Base-by-base conservation (phyloP, 441 rosid genomes). In the Erodium texanum region DNA sequence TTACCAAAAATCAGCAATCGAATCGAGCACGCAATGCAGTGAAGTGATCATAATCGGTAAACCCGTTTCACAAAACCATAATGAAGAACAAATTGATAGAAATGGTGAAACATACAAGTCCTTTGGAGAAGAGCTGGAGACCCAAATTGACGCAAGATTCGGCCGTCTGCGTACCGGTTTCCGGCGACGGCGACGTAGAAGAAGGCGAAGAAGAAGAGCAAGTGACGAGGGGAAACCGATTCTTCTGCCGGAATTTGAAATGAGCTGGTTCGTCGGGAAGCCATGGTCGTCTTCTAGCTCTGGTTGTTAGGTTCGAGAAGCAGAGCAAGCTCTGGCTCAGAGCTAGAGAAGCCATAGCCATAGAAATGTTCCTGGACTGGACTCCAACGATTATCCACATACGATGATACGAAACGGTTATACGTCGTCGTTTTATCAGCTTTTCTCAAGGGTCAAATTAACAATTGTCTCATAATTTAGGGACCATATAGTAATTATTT, bases 101-200 rank as follows among this genome's bases (percentile, higher is more conserved):
- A 48, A 54, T 15, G 29, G 38, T 18, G 22, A 61, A 10, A 48
- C 74, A 20, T 70, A 94, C 97, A 81, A 86, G 81, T 79, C 99
- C 96, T 77, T 79, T 89, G 68, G 93, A 88, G 79, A 94, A 91
- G 36, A 88, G 86, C 19, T 85, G 83, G 75, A 91, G 99, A 20
- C 96, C 97, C 70, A 75, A 72, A 72, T 88, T 88, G 74, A 88
- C 96, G 71, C 93, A 93, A 15, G 90, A 88, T 76, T 88, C 97
- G 0, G 97, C 86, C 24, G 97, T 91, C 74, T 80, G 79, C 6
- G 75, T 68, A 69, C 77, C 71, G 71, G 83, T 65, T 64, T 83
- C 83, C 14, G 84, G 75, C 20, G 84, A 71, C 76, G 76, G 84
- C 61, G 92, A 82, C 62, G 88, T 70, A 8, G 89, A 75, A 75